These are phyloP conservation scores for Carex parvula DNA, from an alignment of 176 grass and related monocot species.

Conservation along the genomic window DNA sequence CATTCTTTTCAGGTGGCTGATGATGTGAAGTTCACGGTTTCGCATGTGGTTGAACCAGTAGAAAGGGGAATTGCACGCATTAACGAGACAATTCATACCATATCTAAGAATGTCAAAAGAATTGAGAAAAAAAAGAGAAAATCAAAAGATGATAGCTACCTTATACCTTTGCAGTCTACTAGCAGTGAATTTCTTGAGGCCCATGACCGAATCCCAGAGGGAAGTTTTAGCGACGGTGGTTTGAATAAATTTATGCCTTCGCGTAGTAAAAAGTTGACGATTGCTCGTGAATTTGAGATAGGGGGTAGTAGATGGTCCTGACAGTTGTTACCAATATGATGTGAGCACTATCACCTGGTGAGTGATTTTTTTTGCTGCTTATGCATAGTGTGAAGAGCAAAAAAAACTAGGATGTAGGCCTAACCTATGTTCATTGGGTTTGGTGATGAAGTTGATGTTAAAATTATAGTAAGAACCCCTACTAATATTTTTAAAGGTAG, in stretches of 20 bases:
- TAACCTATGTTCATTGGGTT: not conserved
- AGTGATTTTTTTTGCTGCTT: not conserved
- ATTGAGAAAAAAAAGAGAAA: slow-evolving; percentile 75
- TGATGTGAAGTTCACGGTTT: slow-evolving; percentile 95
- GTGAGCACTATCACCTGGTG: not conserved
- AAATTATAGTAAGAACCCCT: not conserved
- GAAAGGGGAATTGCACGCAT: slow-evolving; percentile 74
- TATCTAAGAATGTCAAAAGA: slow-evolving; percentile 90
- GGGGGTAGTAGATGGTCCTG: slow-evolving; percentile 53
- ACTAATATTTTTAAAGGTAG: not conserved
- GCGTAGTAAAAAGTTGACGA: slow-evolving; percentile 25
- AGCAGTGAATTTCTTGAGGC: slow-evolving; percentile 75
- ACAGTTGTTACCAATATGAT: not conserved
- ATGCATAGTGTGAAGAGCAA: not conserved
- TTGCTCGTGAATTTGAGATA: slow-evolving; percentile 32
- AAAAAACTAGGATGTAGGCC: not conserved
- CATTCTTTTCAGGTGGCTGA: slow-evolving; percentile 71
- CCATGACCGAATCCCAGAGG: slow-evolving; percentile 46
- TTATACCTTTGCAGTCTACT: slow-evolving; percentile 72
- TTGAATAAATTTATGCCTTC: slow-evolving; percentile 45
- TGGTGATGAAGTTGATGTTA: not conserved
- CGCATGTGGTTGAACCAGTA: slow-evolving; percentile 86
- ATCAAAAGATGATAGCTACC: slow-evolving; percentile 84
- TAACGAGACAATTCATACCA: slow-evolving; percentile 72
- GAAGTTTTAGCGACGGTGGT: slow-evolving; percentile 84